Evolutionary conservation across 1,284 basidiomycete species (phyloP).

Genomic region (Stygiomarasmius scandens): DNA sequence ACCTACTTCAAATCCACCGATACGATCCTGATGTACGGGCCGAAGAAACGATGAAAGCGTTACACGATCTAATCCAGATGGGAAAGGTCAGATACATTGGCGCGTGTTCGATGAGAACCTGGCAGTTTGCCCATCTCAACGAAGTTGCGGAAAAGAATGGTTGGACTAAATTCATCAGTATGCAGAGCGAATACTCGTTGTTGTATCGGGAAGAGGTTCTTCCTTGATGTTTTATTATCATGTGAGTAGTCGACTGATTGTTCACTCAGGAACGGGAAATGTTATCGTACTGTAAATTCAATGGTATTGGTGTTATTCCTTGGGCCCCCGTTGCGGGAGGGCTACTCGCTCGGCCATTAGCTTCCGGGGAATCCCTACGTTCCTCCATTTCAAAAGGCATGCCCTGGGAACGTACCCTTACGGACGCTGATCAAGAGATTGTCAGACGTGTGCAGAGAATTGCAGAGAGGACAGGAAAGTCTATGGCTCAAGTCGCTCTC

Average conservation of each 20-base stretch:
- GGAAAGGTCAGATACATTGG: slow-evolving; percentile 46
- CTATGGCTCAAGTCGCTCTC: slow-evolving; percentile 15
- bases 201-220: slow-evolving; percentile 38
- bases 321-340: slow-evolving; percentile 21
- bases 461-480: not conserved
- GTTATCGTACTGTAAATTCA: slow-evolving; percentile 23
- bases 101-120: slow-evolving; percentile 37
- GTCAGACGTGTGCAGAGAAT: slow-evolving; percentile 8
- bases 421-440: slow-evolving; percentile 7
- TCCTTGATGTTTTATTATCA: not conserved
- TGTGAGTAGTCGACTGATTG: not conserved
- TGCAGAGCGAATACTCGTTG: slow-evolving; percentile 29
- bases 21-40: slow-evolving; percentile 36
- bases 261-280: slow-evolving; percentile 22
- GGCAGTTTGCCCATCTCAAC: slow-evolving; percentile 35
- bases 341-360: slow-evolving; percentile 22
- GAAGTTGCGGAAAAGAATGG: slow-evolving; percentile 18
- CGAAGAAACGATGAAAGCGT: slow-evolving; percentile 45
- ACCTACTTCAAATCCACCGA: slow-evolving; percentile 41
- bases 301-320: slow-evolving; percentile 25
- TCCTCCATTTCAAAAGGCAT: slow-evolving; percentile 3
- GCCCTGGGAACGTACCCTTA: not conserved
- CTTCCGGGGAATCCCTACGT: slow-evolving; percentile 31
- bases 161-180: slow-evolving; percentile 32
- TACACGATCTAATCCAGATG: slow-evolving; percentile 41